Percentiles rank a stretch among this genome's conserved stretches.
These are phyloP conservation scores for Colletotrichum cordylinicola DNA, from an alignment of 2,329 filamentous ascomycete genomes.

Conservation along the genomic window DNA sequence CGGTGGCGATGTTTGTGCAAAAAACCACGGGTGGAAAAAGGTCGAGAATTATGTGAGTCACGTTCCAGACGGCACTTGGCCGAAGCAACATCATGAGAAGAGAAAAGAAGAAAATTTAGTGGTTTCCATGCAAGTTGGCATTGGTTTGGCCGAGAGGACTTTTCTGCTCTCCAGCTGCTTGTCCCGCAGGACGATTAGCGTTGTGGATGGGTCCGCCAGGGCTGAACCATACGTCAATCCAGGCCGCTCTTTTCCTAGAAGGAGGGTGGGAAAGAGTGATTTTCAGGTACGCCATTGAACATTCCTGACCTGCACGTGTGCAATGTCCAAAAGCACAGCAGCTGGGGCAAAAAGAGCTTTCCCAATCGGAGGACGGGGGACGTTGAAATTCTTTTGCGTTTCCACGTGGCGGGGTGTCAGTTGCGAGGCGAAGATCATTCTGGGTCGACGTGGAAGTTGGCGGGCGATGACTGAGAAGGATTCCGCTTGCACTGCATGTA, in stretches of 20 bases:
- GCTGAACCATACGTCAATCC: not conserved
- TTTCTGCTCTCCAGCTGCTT: not conserved
- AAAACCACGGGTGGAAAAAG: not conserved
- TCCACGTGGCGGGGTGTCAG: not conserved
- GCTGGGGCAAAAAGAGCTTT: not conserved
- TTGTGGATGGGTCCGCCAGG: not conserved
- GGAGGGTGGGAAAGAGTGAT: not conserved
- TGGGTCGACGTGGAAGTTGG: not conserved
- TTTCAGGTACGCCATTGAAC: constrained; percentile 1
- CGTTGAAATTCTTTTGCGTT: not conserved
- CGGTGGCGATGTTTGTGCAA: not conserved
- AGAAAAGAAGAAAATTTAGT: not conserved
- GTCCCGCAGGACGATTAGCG: not conserved
- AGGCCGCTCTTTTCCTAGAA: not conserved
- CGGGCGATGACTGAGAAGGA: not conserved
- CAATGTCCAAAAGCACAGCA: not conserved
- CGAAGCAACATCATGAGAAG: not conserved
- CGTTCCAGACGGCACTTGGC: not conserved
- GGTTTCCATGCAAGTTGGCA: not conserved
- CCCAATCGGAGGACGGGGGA: not conserved
- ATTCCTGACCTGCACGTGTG: not conserved
- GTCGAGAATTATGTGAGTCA: not conserved
- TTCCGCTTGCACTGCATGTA: not conserved
- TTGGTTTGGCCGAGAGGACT: not conserved
- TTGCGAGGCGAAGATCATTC: not conserved